A percentile compares a stretch with the other conserved stretches of the same genome.
Evolutionary conservation across 1,284 basidiomycete species (phyloP).

Genomic region (Sphagnurus paluster): DNA sequence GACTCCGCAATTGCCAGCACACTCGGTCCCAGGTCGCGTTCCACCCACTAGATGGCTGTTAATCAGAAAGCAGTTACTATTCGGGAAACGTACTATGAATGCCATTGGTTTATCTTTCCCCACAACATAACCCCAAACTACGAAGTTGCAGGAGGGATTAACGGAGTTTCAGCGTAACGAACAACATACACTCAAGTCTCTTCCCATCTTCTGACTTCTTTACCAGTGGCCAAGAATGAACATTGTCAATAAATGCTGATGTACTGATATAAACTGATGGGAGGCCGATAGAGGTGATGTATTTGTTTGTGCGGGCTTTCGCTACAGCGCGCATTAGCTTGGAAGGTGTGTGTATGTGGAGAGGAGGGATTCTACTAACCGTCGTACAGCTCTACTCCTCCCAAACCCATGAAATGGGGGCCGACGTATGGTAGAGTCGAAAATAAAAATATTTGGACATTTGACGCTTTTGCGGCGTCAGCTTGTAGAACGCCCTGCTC

Average conservation of each 20-base stretch:
- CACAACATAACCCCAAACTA: conserved; percentile 17
- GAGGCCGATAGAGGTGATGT: conserved; percentile 15
- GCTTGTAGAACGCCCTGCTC: conserved; percentile 17
- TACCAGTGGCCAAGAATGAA: conserved; percentile 15
- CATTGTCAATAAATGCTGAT: conserved; percentile 15
- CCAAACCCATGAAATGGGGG: conserved; percentile 17
- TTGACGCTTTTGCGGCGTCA: conserved; percentile 14
- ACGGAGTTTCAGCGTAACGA: neutral
- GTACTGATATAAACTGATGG: conserved; percentile 15
- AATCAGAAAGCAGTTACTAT: neutral
- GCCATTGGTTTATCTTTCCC: conserved; percentile 16
- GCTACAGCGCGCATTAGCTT: conserved; percentile 1
- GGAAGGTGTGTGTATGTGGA: too few species aligned
- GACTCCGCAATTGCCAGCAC: conserved; percentile 12
- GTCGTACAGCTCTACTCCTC: conserved; percentile 18
- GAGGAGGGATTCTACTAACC: conserved; percentile 3
- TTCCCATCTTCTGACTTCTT: conserved; percentile 6
- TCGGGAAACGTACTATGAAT: conserved; percentile 12
- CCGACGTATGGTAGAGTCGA: conserved; percentile 18
- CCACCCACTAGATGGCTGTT: conserved; percentile 12
- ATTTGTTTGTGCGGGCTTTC: conserved; percentile 16
- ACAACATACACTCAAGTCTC: conserved; percentile 12
- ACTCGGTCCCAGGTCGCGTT: conserved; percentile 14
- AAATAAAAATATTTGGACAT: conserved; percentile 18
- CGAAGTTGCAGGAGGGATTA: neutral